These are phyloP conservation scores for Seminavis robusta DNA, from an alignment of 108 stramenopile genomes.

Conservation along the genomic window DNA sequence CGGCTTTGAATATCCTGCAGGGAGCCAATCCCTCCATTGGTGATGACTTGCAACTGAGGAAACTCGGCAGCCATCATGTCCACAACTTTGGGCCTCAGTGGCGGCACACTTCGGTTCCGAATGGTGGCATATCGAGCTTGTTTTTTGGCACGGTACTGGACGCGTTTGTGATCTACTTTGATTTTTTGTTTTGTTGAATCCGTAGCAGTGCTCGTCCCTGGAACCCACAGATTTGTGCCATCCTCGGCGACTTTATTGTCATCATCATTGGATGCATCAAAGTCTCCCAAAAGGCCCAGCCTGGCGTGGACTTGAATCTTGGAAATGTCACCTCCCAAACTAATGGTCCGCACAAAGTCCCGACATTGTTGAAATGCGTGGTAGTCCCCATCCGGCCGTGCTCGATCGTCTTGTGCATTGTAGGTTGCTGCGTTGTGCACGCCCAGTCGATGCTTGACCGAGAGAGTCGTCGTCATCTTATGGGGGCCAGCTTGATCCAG, in stretches of 20 bases:
- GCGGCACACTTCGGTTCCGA: conserved; percentile 35
- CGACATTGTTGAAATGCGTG: conserved; percentile 18
- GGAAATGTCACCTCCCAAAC: neutral
- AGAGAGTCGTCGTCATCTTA: neutral
- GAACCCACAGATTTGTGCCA: neutral
- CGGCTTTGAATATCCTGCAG: conserved; percentile 15
- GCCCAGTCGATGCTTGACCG: conserved; percentile 48
- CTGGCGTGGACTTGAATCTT: conserved; percentile 34
- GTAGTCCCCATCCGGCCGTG: conserved; percentile 22
- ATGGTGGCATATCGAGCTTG: conserved; percentile 25
- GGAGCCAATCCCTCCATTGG: conserved; percentile 35
- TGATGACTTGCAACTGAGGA: conserved; percentile 19
- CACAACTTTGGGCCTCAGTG: conserved; percentile 25
- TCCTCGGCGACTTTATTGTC: neutral
- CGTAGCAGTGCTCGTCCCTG: neutral
- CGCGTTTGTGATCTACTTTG: conserved; percentile 38
- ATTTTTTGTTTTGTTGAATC: neutral
- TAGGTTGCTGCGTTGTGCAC: conserved; percentile 17
- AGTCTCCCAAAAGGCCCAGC: conserved; percentile 32
- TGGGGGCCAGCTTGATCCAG: neutral
- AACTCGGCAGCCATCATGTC: conserved; percentile 15
- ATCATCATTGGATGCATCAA: conserved; percentile 2
- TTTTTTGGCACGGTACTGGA: conserved; percentile 27
- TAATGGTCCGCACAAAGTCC: conserved; percentile 15
- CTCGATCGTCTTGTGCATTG: conserved; percentile 13